A percentile compares a stretch with the other conserved stretches of the same genome.
Conservation (phyloP, 768 basidiomycete genomes). For the Xerocomellus amylosporus region DNA sequence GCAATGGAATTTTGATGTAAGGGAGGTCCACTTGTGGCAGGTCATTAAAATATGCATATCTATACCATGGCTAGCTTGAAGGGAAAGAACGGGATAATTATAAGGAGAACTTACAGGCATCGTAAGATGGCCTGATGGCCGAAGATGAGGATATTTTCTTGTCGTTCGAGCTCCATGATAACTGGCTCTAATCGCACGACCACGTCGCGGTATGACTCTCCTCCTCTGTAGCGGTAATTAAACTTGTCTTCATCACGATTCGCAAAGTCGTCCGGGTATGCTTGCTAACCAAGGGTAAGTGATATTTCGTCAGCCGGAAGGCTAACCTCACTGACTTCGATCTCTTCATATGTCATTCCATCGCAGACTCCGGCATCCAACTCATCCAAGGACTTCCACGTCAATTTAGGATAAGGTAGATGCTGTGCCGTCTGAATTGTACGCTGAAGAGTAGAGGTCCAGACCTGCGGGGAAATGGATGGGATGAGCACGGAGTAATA, state of each 20-base stretch:
- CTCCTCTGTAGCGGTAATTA: conserved; percentile 96
- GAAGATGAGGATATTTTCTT: conserved; percentile 95
- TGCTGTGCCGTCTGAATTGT: conserved; percentile 87
- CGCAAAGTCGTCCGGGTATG: conserved; percentile 97
- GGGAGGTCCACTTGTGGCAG: conserved; percentile 90
- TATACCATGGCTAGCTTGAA: conserved; percentile 27
- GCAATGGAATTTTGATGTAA: conserved; percentile 95
- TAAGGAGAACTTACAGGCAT: conserved; percentile 53
- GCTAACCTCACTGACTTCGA: conserved; percentile 61
- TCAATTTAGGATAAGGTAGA: conserved; percentile 86
- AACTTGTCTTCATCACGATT: conserved; percentile 99
- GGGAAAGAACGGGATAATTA: background rate
- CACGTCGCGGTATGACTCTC: conserved; percentile 98
- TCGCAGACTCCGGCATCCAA: conserved; percentile 99
- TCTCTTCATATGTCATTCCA: conserved; percentile 99
- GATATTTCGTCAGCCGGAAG: background rate
- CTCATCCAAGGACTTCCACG: conserved; percentile 99
- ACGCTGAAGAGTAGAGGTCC: conserved; percentile 95
- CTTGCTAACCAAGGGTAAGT: conserved; percentile 49
- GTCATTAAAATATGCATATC: conserved; percentile 96
- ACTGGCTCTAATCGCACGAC: conserved; percentile 94
- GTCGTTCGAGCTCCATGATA: conserved; percentile 98
- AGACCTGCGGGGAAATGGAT: conserved; percentile 57
- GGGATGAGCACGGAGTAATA: background rate
- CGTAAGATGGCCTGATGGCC: conserved; percentile 93